Evolutionary conservation across 805 yeast genomes (phyloP), one percentile per base, ranked within the genome.

Genomic region (Lachancea dasiensis): DNA sequence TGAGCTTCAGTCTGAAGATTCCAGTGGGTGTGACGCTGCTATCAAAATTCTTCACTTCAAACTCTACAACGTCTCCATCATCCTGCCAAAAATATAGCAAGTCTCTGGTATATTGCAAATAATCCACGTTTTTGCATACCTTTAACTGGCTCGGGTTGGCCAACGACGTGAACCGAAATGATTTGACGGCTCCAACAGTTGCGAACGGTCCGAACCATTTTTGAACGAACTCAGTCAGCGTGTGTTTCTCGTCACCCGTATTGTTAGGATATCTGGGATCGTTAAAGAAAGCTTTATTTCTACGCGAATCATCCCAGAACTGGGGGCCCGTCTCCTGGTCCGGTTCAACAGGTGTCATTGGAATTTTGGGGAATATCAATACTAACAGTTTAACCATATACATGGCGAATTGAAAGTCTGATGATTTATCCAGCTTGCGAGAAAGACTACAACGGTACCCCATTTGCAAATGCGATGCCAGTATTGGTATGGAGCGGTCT

Each of bases 341-440:
- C 40, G 41, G 20, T 26, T 35, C 13, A 40, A 37, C 20, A 23
- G 29, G 14, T 23, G 41, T 3, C 11, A n/a, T 6, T 9, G 39
- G 10, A 21, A 42, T 45, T 13, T 47, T 37, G 0, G 52, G 51
- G 29, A 51, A 50, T 23, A 49, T 40, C 29, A 46, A 45, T 5
- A 48, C 38, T 10, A 53, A 29, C 16, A 51, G 21, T 30, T 47
- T 50, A 7, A 49, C 27, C 3, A 49, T 26, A 31, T 39, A 45
- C 36, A 47, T 45, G 5, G 48, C 49, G 26, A 47, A 46, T 17
- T 51, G 55, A 22, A 53, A 46, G 29, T 50, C 50, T 8, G 36
- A 38, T 6, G 44, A 19, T 19, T 27, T 31, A 17, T 49, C 52
- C 19, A 51, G 31, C 8, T 47, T 16, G 14, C 25, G 22, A 8